Base-by-base conservation (phyloP, 2,329 filamentous ascomycete genomes). In the Curvularia verruculosa region DNA sequence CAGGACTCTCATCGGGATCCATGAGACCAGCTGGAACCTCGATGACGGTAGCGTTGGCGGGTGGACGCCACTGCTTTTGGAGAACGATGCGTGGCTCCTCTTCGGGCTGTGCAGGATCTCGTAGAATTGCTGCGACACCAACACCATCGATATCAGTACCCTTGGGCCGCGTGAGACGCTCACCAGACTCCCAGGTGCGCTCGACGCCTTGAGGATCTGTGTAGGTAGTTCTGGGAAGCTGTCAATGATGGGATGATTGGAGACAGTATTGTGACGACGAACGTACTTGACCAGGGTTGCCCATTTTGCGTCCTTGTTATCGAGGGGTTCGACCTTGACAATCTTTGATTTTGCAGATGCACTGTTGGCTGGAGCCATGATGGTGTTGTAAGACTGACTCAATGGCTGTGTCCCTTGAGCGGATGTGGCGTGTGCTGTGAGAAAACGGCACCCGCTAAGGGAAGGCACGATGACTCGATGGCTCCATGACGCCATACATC, bases 181-280 rank as follows among this genome's bases (percentile, higher is more conserved):
- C 87, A 15, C 87, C 87, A 0, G 87, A 89, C 70, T 92, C 89
- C 89, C 89, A 92, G 28, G 83, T 85, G 50, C 89, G 82, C 0
- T 78, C 73, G 15, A 79, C 77, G 63, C 85, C 86, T 31, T 82
- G 80, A 19, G 86, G 84, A 68, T 91, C 89, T 53, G 80, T 78
- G 73, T 91, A 92, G 31, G 76, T 78, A n/a, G 67, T 77, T 50
- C 77, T 78, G 37, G 5, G 9, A 34, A 28, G 5, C 9, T 43
- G 54, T 63, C 47, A 59, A 47, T 57, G 31, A 5, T 21, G 34
- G 8, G 9, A 12, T n/a, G 24, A 7, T 8, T 15, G 21, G 24
- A 10, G 21, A 24, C 24, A 15, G 4, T 8, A 21, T 19, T 24
- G 23, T 19, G 4, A 39, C 34, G 36, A 26, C 43, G 48, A 26